Conservation (phyloP, 2,329 filamentous ascomycete genomes). For the Talaromyces albobiverticillius region DNA sequence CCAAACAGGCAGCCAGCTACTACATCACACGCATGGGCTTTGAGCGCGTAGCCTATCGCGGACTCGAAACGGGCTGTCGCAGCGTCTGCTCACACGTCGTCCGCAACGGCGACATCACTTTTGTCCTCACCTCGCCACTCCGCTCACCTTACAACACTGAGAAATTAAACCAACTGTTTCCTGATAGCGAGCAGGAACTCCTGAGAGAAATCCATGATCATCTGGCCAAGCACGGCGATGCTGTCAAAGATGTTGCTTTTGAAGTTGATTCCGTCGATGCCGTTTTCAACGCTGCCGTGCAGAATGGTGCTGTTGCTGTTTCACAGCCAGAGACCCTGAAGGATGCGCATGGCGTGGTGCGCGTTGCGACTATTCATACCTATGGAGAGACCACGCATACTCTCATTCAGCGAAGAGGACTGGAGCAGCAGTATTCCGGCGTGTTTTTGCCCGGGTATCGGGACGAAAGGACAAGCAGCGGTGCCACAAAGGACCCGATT, state of each 20-base stretch:
- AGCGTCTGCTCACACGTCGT: conserved; percentile 76
- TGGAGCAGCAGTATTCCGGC: conserved; percentile 59
- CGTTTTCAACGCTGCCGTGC: conserved; percentile 72
- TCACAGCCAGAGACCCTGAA: conserved; percentile 54
- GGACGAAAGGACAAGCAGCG: conserved; percentile 37
- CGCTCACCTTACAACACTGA: conserved; percentile 49
- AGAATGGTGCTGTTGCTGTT: conserved; percentile 40
- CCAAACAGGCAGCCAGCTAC: conserved; percentile 88
- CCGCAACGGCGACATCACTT: conserved; percentile 42
- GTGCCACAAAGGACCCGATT: conserved; percentile 43
- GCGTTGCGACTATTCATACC: conserved; percentile 77
- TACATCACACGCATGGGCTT: conserved; percentile 89
- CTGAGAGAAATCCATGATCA: conserved; percentile 77
- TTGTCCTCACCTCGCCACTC: conserved; percentile 41
- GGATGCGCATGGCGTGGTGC: conserved; percentile 65
- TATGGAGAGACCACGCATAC: conserved; percentile 97
- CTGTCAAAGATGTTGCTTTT: conserved; percentile 92
- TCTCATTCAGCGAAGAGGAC: conserved; percentile 64
- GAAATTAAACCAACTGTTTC: conserved; percentile 57
- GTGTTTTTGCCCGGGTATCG: conserved; percentile 82
- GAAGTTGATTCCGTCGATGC: conserved; percentile 85
- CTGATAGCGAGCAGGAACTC: conserved; percentile 56
- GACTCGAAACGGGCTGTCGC: conserved; percentile 82
- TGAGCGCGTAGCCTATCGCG: conserved; percentile 74
- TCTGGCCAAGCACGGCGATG: conserved; percentile 84